phyloP scores from a whole-genome alignment of 1,139 yeast species.

The Suhomyces coccinellae region DNA sequence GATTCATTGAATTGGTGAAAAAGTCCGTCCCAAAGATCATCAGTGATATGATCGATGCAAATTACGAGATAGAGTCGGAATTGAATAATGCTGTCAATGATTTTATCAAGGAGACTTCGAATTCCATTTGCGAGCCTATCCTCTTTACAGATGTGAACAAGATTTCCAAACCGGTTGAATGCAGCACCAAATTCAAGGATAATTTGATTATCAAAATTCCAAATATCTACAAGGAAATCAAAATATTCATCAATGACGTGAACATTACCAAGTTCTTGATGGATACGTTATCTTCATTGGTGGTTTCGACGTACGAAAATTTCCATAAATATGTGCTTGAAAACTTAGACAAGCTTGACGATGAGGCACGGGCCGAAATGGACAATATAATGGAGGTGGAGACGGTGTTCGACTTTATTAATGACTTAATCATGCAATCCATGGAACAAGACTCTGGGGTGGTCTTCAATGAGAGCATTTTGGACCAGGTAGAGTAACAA shows the following conservation, averaged over 20 bases:
- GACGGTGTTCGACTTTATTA: constrained; percentile 49
- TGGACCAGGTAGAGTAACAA: constrained; percentile 16
- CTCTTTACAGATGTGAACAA: constrained; percentile 19
- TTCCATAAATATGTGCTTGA: constrained; percentile 26
- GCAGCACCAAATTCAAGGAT: constrained; percentile 40
- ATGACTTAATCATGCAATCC: constrained; percentile 24
- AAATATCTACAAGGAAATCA: constrained; percentile 51
- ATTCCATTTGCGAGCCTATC: constrained; percentile 36
- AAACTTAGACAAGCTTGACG: constrained; percentile 18
- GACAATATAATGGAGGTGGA: constrained; percentile 57
- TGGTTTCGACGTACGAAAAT: constrained; percentile 34
- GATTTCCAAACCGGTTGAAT: constrained; percentile 28
- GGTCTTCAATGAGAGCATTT: constrained; percentile 27
- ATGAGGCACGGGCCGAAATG: constrained; percentile 23
- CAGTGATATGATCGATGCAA: constrained; percentile 83
- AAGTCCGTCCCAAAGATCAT: constrained; percentile 82
- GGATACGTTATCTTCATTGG: constrained; percentile 32
- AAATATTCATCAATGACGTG: constrained; percentile 44
- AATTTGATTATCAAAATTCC: constrained; percentile 56
- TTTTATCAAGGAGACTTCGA: constrained; percentile 48
- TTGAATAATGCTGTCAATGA: constrained; percentile 69
- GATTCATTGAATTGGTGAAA: constrained; percentile 59
- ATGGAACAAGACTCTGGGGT: constrained; percentile 21
- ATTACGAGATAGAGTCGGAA: constrained; percentile 71
- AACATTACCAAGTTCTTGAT: constrained; percentile 35